A percentile compares a stretch with the other conserved stretches of the same genome.
phyloP scores from a whole-genome alignment of 2,329 filamentous ascomycete species.

The Fusarium sp. region DNA sequence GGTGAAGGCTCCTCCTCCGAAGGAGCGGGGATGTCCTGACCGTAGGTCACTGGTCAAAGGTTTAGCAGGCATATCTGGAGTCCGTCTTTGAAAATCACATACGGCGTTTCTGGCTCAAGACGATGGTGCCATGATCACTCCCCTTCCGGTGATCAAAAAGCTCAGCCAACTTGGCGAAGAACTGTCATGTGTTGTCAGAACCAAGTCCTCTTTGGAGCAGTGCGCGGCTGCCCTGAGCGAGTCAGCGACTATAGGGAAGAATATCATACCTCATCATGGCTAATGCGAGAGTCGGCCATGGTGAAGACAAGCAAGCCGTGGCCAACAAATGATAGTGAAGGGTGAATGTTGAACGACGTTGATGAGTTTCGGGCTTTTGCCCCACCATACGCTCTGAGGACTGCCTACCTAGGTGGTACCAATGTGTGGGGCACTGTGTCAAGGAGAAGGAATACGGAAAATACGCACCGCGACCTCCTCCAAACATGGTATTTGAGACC shows the following conservation, averaged over 20 bases:
- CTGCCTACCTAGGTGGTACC: no score
- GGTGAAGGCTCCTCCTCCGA: conserved; percentile 65
- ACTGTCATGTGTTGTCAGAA: conserved; percentile 61
- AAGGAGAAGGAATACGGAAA: background rate
- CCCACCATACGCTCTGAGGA: conserved; percentile 38
- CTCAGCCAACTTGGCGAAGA: conserved; percentile 76
- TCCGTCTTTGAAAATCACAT: conserved; percentile 45
- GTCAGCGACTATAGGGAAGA: background rate
- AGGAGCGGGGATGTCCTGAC: conserved; percentile 57
- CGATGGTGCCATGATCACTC: conserved; percentile 79
- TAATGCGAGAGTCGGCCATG: conserved; percentile 42
- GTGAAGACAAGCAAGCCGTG: conserved; percentile 8
- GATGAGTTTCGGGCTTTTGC: conserved; percentile 35
- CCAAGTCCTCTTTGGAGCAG: background rate
- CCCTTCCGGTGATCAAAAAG: conserved; percentile 76
- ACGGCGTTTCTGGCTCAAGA: conserved; percentile 83
- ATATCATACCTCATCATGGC: conserved; percentile 44
- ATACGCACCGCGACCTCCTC: background rate
- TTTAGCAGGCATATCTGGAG: conserved; percentile 9
- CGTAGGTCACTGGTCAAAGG: conserved; percentile 55
- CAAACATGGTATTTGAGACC: background rate
- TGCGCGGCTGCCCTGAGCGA: background rate
- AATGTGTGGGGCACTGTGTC: conserved; percentile 15
- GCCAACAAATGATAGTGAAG: conserved; percentile 20
- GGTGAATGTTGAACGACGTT: conserved; percentile 25